Conservation (phyloP, 768 basidiomycete genomes). For the Tylopilus subfusipes region DNA sequence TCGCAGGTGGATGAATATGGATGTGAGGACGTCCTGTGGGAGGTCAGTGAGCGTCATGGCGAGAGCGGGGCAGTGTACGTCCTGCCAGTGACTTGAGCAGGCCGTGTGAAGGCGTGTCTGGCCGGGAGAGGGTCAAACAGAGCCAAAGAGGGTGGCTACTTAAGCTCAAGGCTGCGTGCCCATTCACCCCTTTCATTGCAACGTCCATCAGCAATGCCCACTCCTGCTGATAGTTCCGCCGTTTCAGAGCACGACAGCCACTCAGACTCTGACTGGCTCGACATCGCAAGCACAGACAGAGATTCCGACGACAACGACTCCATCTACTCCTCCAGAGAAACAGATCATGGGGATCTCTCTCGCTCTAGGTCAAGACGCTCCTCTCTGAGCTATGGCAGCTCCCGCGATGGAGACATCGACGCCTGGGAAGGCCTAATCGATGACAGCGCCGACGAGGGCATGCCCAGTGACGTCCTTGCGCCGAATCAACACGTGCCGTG, state of each 20-base stretch:
- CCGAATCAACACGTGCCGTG: slow-evolving; percentile 23
- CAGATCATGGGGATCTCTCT: slow-evolving; percentile 55
- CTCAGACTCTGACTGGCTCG: slow-evolving; percentile 85
- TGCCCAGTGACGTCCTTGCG: slow-evolving; percentile 23
- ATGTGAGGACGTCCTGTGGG: slow-evolving; percentile 44
- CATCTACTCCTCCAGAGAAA: slow-evolving; percentile 50
- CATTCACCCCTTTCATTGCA: slow-evolving; percentile 29
- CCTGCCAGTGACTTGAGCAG: no score
- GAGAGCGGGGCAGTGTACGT: no score
- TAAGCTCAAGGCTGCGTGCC: slow-evolving; percentile 20
- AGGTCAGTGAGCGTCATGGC: slow-evolving; percentile 27
- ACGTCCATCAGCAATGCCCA: slow-evolving; percentile 28
- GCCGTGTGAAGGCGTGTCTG: not conserved
- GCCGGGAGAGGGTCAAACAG: slow-evolving; percentile 20
- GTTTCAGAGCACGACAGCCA: slow-evolving; percentile 62
- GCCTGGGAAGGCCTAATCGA: slow-evolving; percentile 78
- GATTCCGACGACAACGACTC: slow-evolving; percentile 74
- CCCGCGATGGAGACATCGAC: slow-evolving; percentile 64
- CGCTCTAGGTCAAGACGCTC: slow-evolving; percentile 63
- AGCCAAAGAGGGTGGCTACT: slow-evolving; percentile 27
- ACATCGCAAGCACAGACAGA: slow-evolving; percentile 59
- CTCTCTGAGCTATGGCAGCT: slow-evolving; percentile 66
- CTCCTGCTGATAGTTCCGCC: slow-evolving; percentile 38
- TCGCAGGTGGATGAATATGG: slow-evolving; percentile 32
- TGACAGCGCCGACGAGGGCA: slow-evolving; percentile 51